phyloP scores from a whole-genome alignment of 2,329 filamentous ascomycete species.

The Fusarium coicis region DNA sequence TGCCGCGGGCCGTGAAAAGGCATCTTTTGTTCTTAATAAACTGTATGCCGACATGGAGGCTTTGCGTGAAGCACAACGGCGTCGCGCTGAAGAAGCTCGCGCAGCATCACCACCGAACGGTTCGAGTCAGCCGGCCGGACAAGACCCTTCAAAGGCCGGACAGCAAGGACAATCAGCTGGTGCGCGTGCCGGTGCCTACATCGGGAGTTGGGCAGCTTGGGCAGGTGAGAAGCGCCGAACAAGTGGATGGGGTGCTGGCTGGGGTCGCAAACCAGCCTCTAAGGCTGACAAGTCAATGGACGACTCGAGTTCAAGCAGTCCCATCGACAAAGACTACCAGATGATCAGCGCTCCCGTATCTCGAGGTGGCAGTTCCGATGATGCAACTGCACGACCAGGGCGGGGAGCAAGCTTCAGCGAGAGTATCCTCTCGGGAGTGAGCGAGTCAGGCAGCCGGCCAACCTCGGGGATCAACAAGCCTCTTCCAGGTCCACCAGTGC shows the following conservation, averaged over 20 bases:
- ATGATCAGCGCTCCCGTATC: conserved; percentile 48
- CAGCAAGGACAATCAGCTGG: conserved; percentile 61
- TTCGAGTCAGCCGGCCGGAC: conserved; percentile 10
- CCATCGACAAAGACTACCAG: conserved; percentile 53
- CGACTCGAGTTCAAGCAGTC: conserved; percentile 50
- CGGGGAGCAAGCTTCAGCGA: conserved; percentile 58
- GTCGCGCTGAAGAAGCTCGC: conserved; percentile 54
- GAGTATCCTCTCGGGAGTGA: conserved; percentile 56
- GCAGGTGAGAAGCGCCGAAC: conserved; percentile 79
- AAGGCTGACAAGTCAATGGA: conserved; percentile 47
- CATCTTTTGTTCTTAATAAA: conserved; percentile 86
- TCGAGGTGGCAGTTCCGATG: conserved; percentile 44
- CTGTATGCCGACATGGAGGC: conserved; percentile 90
- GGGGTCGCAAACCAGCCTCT: conserved; percentile 50
- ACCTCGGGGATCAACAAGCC: conserved; percentile 28
- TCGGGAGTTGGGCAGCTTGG: conserved; percentile 76
- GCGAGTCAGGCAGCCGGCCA: conserved; percentile 42
- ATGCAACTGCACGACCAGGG: conserved; percentile 46
- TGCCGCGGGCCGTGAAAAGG: conserved; percentile 88
- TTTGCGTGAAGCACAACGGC: conserved; percentile 59
- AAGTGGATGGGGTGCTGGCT: conserved; percentile 57
- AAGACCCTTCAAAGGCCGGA: conserved; percentile 55
- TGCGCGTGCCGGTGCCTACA: conserved; percentile 69
- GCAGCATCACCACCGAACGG: conserved; percentile 16
- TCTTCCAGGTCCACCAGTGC: conserved; percentile 19